Evolutionary conservation across 176 grass and related monocot species (phyloP).

Genomic region (Cenchrus purpureus): DNA sequence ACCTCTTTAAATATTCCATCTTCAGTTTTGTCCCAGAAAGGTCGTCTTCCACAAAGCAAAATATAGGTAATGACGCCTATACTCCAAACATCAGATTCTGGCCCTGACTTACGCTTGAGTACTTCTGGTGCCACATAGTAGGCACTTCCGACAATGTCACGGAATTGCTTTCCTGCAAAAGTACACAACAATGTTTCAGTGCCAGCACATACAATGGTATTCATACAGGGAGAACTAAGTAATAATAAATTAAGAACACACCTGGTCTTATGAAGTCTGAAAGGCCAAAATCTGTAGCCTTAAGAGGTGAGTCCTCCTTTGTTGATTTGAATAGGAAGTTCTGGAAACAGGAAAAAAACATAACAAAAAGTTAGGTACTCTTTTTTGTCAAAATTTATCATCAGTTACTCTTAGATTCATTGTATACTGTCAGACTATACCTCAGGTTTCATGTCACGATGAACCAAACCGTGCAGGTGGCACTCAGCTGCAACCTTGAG

Average conservation of each 20-base stretch:
- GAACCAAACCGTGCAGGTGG: slow-evolving; percentile 95
- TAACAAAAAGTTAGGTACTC: slow-evolving; percentile 15
- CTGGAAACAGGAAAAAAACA: slow-evolving; percentile 52
- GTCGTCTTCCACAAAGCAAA: slow-evolving; percentile 84
- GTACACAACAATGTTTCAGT: not conserved
- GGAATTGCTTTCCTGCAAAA: slow-evolving; percentile 75
- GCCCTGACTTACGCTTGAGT: slow-evolving; percentile 80
- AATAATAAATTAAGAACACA: slow-evolving; percentile 43
- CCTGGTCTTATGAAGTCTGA: slow-evolving; percentile 98
- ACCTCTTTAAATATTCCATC: slow-evolving; percentile 99
- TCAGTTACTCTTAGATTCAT: slow-evolving; percentile 18
- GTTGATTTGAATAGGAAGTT: slow-evolving; percentile 95
- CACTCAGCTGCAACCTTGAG: slow-evolving; percentile 98
- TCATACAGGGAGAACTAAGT: slow-evolving; percentile 18
- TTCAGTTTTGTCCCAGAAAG: slow-evolving; percentile 99
- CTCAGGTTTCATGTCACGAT: slow-evolving; percentile 99
- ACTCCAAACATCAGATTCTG: slow-evolving; percentile 94
- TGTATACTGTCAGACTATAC: slow-evolving; percentile 49
- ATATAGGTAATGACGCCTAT: slow-evolving; percentile 99
- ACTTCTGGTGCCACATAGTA: slow-evolving; percentile 98
- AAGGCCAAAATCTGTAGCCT: slow-evolving; percentile 97
- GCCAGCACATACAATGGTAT: not conserved
- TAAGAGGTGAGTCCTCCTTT: slow-evolving; percentile 77
- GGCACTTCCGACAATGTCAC: slow-evolving; percentile 91
- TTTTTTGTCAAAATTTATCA: not conserved